Evolutionary conservation across 495 filamentous ascomycete species (phyloP).

Genomic region (Xylona heveae): DNA sequence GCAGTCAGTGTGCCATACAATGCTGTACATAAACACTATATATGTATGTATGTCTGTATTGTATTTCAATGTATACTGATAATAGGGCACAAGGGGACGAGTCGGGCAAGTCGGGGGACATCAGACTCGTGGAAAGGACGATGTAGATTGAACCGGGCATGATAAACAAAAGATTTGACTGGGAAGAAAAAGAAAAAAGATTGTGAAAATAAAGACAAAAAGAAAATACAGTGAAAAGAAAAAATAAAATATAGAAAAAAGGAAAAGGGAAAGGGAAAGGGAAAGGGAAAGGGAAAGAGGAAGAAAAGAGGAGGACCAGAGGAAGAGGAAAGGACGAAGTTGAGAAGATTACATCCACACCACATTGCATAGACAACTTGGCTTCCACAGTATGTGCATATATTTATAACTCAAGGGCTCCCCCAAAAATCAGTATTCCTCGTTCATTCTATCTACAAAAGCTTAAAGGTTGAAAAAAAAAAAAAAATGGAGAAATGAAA

Average conservation of each 20-base stretch:
- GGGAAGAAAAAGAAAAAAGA: constrained; percentile 4
- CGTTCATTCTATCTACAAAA: no score
- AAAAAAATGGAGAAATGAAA: no score
- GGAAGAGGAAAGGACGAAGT: not conserved
- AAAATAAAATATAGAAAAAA: constrained; percentile 6
- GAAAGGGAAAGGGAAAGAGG: constrained; percentile 3
- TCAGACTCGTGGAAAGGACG: no score
- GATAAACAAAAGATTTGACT: constrained; percentile 2
- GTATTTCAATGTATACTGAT: no score
- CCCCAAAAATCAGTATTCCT: not conserved
- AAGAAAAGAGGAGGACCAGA: constrained; percentile 4
- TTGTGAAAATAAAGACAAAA: constrained; percentile 5
- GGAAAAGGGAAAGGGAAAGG: not conserved
- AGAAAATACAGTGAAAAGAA: constrained; percentile 7
- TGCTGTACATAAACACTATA: no score
- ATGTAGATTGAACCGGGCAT: no score
- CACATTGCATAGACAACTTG: not conserved
- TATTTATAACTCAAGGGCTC: not conserved
- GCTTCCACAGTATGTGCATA: not conserved
- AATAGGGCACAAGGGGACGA: no score
- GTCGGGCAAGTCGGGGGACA: no score
- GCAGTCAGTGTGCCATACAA: no score
- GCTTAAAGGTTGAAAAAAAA: no score
- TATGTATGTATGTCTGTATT: no score
- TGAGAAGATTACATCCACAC: not conserved